A percentile compares a stretch with the other conserved stretches of the same genome.
These are phyloP conservation scores for Groenewaldozyma salmanticensis DNA, from an alignment of 805 yeast genomes.

Conservation along the genomic window DNA sequence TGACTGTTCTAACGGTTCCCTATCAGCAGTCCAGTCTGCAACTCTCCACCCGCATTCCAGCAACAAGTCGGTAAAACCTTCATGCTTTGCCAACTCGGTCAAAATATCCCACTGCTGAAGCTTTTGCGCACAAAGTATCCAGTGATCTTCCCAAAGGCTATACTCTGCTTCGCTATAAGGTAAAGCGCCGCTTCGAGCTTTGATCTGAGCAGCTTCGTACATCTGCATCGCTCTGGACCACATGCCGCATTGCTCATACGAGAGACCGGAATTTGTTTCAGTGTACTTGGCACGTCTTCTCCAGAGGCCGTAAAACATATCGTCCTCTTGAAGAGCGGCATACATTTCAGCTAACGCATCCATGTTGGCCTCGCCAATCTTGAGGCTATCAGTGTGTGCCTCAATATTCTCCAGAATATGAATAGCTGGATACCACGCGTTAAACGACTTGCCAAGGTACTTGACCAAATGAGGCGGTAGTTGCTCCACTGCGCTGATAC, in stretches of 20 bases:
- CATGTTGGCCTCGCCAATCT: slow-evolving; percentile 72
- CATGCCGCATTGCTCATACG: slow-evolving; percentile 88
- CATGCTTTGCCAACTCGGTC: slow-evolving; percentile 94
- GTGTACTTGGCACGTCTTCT: slow-evolving; percentile 89
- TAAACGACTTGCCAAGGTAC: slow-evolving; percentile 75
- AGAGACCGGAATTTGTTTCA: slow-evolving; percentile 86
- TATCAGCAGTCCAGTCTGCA: slow-evolving; percentile 95
- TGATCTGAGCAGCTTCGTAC: slow-evolving; percentile 93
- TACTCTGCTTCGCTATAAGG: slow-evolving; percentile 96
- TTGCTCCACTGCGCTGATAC: slow-evolving; percentile 68
- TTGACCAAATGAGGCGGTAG: slow-evolving; percentile 92
- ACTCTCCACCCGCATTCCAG: slow-evolving; percentile 99
- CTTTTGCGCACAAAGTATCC: slow-evolving; percentile 96
- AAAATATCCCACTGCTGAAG: slow-evolving; percentile 96
- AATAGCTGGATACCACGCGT: slow-evolving; percentile 86
- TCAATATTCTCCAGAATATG: slow-evolving; percentile 69
- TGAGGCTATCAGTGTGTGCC: slow-evolving; percentile 51
- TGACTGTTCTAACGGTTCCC: slow-evolving; percentile 88
- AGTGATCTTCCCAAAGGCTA: slow-evolving; percentile 95
- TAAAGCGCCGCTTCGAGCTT: slow-evolving; percentile 87
- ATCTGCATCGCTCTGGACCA: slow-evolving; percentile 92
- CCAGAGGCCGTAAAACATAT: slow-evolving; percentile 97
- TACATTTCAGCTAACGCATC: slow-evolving; percentile 89
- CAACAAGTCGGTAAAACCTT: slow-evolving; percentile 88
- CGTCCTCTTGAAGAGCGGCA: slow-evolving; percentile 83